A percentile compares a stretch with the other conserved stretches of the same genome.
Conservation (phyloP, 345 rosid species). For the Diplotaxis tenuifolia region DNA sequence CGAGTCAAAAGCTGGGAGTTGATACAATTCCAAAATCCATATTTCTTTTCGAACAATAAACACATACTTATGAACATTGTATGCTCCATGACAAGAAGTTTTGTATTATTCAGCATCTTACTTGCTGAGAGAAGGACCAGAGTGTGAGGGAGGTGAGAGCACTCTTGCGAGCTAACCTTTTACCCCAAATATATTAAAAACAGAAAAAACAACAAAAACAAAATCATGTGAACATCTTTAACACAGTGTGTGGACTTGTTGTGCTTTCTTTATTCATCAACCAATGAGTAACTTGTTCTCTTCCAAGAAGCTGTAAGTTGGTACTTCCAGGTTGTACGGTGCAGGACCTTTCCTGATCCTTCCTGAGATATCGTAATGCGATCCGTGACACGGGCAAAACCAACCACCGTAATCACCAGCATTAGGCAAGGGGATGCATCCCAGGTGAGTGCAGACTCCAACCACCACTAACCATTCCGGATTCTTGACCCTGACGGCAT, state of each 20-base stretch:
- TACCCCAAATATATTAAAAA: neutral
- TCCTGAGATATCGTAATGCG: constrained; percentile 91
- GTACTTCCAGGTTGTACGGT: constrained; percentile 89
- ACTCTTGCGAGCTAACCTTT: neutral
- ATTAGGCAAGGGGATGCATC: constrained; percentile 95
- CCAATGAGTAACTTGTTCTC: constrained; percentile 82
- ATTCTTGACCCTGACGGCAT: constrained; percentile 69
- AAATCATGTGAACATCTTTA: no score
- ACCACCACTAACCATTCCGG: constrained; percentile 90
- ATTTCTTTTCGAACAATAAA: no score
- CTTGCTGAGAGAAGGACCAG: constrained; percentile 11
- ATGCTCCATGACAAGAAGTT: no score
- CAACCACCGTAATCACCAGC: constrained; percentile 98
- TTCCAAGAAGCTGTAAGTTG: constrained; percentile 81
- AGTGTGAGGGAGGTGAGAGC: neutral
- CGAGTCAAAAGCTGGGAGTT: neutral
- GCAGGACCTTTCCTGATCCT: constrained; percentile 96
- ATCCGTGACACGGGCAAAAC: constrained; percentile 98
- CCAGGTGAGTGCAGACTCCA: constrained; percentile 94
- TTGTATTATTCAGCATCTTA: constrained; percentile 32
- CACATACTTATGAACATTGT: no score
- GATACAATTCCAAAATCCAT: constrained; percentile 6
- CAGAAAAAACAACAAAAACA: constrained; percentile 18
- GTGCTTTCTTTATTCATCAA: constrained; percentile 36
- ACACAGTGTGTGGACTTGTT: no score